Conservation (phyloP, 371 early-diverging fungal species). For the Catenaria anguillulae region DNA sequence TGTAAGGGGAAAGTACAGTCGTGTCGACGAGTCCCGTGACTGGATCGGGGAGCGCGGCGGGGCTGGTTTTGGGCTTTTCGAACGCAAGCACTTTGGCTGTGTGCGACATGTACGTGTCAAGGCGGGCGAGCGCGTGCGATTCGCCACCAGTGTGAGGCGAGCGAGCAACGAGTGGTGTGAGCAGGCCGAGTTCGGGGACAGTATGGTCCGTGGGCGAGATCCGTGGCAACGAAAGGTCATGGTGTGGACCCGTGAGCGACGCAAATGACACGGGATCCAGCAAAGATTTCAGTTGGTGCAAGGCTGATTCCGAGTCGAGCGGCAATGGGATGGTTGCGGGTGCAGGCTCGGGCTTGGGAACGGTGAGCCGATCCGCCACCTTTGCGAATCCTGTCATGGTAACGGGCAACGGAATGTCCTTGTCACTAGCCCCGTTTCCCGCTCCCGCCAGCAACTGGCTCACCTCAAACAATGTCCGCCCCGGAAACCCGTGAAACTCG, state of each 20-base stretch:
- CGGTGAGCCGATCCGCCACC: not conserved
- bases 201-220: not conserved
- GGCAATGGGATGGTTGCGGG: no score
- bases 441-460: not conserved
- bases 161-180: not conserved
- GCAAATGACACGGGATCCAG: not conserved
- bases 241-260: no score
- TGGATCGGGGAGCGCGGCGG: slow-evolving; percentile 14
- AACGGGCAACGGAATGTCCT: not conserved
- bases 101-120: slow-evolving; percentile 10
- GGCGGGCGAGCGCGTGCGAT: slow-evolving; percentile 10
- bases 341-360: not conserved
- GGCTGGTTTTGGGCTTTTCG: slow-evolving; percentile 20
- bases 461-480: not conserved
- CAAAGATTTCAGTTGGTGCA: no score
- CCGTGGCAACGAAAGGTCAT: no score
- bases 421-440: not conserved
- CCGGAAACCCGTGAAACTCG: not conserved
- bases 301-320: no score
- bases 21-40: slow-evolving; percentile 15
- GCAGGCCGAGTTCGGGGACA: not conserved
- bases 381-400: not conserved
- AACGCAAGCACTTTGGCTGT: slow-evolving; percentile 10
- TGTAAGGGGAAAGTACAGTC: slow-evolving; percentile 12
- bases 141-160: slow-evolving; percentile 16